These are phyloP conservation scores for Sambucus nigra DNA, from an alignment of 129 eudicot species.

Conservation along the genomic window DNA sequence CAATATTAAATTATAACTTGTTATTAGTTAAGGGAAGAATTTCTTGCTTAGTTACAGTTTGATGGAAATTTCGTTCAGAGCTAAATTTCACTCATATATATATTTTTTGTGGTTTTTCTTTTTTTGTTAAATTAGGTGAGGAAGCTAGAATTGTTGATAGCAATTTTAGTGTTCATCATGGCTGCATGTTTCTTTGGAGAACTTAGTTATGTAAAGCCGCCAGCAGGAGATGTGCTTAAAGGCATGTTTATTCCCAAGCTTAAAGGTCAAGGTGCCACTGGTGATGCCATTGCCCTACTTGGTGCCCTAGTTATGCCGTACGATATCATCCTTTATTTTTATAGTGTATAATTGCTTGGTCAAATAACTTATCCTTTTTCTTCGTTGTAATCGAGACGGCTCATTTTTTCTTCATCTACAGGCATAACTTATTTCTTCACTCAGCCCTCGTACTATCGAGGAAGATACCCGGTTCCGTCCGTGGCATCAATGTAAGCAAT, in stretches of 20 bases:
- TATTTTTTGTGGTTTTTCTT: neutral
- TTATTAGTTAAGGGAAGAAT: no score
- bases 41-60: no score
- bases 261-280: constrained; percentile 70
- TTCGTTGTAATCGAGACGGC: no score
- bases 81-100: no score
- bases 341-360: neutral
- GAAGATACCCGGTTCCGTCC: constrained; percentile 56
- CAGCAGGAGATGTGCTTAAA: constrained; percentile 55
- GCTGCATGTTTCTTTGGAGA: constrained; percentile 96
- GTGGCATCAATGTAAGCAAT: constrained; percentile 66
- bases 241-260: constrained; percentile 93
- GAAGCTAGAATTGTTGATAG: constrained; percentile 74
- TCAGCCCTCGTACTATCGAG: constrained; percentile 88
- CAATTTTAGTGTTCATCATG: constrained; percentile 68
- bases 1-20: no score
- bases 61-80: no score
- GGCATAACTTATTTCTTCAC: constrained; percentile 94
- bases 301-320: constrained; percentile 99
- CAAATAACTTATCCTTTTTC: neutral
- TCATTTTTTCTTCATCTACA: constrained; percentile 18
- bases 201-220: constrained; percentile 84
- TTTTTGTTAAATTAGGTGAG: constrained; percentile 40
- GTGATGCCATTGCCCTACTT: constrained; percentile 86
- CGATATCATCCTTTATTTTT: neutral